Evolutionary conservation across 768 basidiomycete genomes (phyloP).

Genomic region (Mycena vitilis): DNA sequence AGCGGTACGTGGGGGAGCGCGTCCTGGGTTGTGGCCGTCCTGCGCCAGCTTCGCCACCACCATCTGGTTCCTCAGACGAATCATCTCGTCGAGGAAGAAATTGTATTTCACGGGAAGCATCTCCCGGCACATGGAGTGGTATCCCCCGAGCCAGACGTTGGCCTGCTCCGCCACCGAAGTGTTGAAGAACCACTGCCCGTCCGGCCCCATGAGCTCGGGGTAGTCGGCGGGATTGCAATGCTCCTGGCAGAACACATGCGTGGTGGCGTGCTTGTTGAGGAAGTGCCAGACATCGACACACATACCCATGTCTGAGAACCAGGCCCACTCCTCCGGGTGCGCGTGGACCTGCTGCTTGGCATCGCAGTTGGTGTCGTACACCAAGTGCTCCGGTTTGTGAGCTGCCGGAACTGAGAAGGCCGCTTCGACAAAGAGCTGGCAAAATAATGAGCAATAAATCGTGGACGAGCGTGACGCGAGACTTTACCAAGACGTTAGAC

Average conservation of each 20-base stretch:
- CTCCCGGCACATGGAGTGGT: slow-evolving; percentile 46
- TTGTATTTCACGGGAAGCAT: slow-evolving; percentile 45
- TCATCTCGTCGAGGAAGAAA: slow-evolving; percentile 56
- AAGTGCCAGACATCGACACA: slow-evolving; percentile 35
- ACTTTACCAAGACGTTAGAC: slow-evolving; percentile 32
- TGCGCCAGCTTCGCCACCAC: slow-evolving; percentile 30
- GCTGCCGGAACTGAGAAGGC: slow-evolving; percentile 41
- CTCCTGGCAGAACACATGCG: slow-evolving; percentile 25
- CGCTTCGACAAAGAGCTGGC: slow-evolving; percentile 23
- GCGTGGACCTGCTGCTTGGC: slow-evolving; percentile 29
- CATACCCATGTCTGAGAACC: slow-evolving; percentile 25
- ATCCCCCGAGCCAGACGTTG: slow-evolving; percentile 51
- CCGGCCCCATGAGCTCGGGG: slow-evolving; percentile 28
- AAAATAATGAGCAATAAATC: not conserved
- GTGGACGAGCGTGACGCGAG: not conserved
- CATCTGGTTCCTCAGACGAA: slow-evolving; percentile 41
- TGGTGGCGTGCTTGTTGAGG: slow-evolving; percentile 24
- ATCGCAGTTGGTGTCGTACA: slow-evolving; percentile 33
- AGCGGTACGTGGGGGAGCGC: too few species aligned
- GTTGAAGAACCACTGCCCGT: slow-evolving; percentile 44
- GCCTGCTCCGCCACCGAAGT: slow-evolving; percentile 50
- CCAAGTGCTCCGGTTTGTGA: slow-evolving; percentile 40
- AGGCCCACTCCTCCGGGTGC: slow-evolving; percentile 9
- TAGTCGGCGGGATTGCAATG: slow-evolving; percentile 19
- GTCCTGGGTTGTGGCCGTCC: slow-evolving; percentile 31